Percentiles rank a stretch among this genome's conserved stretches.
phyloP scores from a whole-genome alignment of 192 early-diverging fungal species.

The Gaertneriomyces sp. region DNA sequence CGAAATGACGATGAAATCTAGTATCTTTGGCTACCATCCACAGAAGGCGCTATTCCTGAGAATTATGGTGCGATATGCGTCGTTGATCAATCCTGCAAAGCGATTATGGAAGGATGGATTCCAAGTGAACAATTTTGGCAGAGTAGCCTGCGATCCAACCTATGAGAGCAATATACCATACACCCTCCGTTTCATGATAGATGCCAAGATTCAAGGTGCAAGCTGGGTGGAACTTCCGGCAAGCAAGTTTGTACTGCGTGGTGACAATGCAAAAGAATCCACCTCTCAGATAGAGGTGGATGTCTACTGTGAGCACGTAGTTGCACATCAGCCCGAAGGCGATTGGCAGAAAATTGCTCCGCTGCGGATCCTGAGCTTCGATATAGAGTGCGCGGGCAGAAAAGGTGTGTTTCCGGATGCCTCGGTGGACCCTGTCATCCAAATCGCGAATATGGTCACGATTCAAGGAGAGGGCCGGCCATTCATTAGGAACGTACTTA shows the following conservation, averaged over 20 bases:
- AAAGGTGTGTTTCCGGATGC: constrained; percentile 95
- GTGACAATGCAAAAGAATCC: constrained; percentile 37
- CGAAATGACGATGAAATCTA: constrained; percentile 74
- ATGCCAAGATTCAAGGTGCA: constrained; percentile 75
- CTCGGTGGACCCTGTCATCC: constrained; percentile 88
- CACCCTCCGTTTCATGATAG: constrained; percentile 93
- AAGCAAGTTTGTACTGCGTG: constrained; percentile 62
- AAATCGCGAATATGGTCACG: constrained; percentile 93
- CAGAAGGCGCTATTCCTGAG: constrained; percentile 76
- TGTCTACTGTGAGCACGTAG: constrained; percentile 66
- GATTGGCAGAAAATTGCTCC: constrained; percentile 94
- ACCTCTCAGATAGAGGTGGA: constrained; percentile 82
- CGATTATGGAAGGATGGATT: constrained; percentile 54
- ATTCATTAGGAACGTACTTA: constrained; percentile 92
- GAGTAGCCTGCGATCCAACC: constrained; percentile 45
- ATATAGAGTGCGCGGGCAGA: constrained; percentile 97
- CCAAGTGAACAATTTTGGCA: constrained; percentile 52
- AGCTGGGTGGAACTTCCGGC: constrained; percentile 90
- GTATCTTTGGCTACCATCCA: constrained; percentile 83
- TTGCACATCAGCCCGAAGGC: constrained; percentile 80
- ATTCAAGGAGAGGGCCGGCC: constrained; percentile 84
- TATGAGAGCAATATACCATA: constrained; percentile 91
- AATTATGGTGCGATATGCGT: constrained; percentile 44
- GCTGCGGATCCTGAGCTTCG: constrained; percentile 89
- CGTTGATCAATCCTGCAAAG: constrained; percentile 31